phyloP scores from a whole-genome alignment of 2,329 filamentous ascomycete species.

The Aspergillus spinulosporus region DNA sequence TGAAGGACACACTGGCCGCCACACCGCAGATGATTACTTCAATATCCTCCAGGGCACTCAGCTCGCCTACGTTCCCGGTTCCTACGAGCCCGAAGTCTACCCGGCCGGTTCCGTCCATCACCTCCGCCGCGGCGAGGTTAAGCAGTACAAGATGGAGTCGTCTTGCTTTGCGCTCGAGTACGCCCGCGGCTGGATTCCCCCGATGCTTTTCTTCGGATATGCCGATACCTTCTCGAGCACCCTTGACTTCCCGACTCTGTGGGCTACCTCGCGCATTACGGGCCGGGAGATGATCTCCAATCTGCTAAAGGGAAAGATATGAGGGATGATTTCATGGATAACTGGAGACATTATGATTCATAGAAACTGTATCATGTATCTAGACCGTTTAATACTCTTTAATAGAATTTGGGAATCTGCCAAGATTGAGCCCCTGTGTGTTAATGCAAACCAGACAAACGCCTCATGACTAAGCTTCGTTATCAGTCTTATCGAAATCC shows the following conservation, averaged over 20 bases:
- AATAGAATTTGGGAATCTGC: background rate
- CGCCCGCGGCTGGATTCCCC: conserved; percentile 76
- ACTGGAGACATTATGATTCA: background rate
- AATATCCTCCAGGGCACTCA: conserved; percentile 66
- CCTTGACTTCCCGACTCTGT: conserved; percentile 80
- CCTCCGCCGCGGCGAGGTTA: conserved; percentile 64
- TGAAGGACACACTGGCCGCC: conserved; percentile 82
- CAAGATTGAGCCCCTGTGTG: background rate
- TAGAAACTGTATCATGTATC: conserved; percentile 8
- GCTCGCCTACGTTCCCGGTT: conserved; percentile 40
- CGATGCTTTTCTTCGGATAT: conserved; percentile 88
- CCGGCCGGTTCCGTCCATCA: conserved; percentile 42
- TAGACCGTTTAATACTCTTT: conserved; percentile 7
- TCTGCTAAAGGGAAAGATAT: conserved; percentile 70
- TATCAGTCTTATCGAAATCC: conserved; percentile 17
- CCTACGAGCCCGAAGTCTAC: conserved; percentile 41
- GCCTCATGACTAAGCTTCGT: conserved; percentile 20
- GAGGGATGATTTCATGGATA: conserved; percentile 25
- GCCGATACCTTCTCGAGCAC: conserved; percentile 79
- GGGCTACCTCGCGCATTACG: conserved; percentile 73
- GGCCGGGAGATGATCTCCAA: conserved; percentile 75
- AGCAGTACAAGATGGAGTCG: conserved; percentile 62
- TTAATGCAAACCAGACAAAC: conserved; percentile 20
- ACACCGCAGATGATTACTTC: conserved; percentile 94
- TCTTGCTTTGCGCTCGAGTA: conserved; percentile 44